Evolutionary conservation across 164 flowering plant genomes (phyloP).

Genomic region (Akebia trifoliata): DNA sequence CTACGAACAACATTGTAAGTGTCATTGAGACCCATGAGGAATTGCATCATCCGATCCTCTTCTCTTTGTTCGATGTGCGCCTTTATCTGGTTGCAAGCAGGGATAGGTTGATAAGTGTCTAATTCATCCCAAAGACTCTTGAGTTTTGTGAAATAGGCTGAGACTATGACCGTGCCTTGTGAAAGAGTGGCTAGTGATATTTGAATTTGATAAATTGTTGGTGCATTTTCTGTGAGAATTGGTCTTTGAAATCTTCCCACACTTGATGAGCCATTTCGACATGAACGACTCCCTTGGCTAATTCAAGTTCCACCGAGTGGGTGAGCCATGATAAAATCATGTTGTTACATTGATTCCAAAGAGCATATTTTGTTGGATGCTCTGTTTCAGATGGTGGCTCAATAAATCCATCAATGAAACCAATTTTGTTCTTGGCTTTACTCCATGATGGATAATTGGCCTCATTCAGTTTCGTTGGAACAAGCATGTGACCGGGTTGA

Average conservation of each 20-base stretch:
- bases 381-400: no score
- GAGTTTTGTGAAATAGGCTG: slow-evolving; percentile 1
- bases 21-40: slow-evolving; percentile 15
- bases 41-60: slow-evolving; percentile 5
- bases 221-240: slow-evolving; percentile 2
- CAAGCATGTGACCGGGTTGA: background rate
- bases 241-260: background rate
- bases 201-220: background rate
- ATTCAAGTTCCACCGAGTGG: background rate
- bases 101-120: background rate
- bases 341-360: background rate
- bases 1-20: background rate
- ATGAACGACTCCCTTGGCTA: slow-evolving; percentile 1
- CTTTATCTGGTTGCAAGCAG: background rate
- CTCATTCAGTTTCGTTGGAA: slow-evolving; percentile 1
- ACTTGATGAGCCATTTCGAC: background rate
- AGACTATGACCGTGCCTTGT: background rate
- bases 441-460: slow-evolving; percentile 5
- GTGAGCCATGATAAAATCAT: slow-evolving; percentile 6
- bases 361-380: no score
- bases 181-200: background rate
- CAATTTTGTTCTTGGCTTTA: background rate
- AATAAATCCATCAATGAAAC: background rate
- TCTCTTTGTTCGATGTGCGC: background rate
- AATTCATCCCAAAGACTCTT: background rate